Evolutionary conservation across 257 asterid species (phyloP), one percentile per base, ranked within the genome.

Genomic region (Craterostigma plantagineum): DNA sequence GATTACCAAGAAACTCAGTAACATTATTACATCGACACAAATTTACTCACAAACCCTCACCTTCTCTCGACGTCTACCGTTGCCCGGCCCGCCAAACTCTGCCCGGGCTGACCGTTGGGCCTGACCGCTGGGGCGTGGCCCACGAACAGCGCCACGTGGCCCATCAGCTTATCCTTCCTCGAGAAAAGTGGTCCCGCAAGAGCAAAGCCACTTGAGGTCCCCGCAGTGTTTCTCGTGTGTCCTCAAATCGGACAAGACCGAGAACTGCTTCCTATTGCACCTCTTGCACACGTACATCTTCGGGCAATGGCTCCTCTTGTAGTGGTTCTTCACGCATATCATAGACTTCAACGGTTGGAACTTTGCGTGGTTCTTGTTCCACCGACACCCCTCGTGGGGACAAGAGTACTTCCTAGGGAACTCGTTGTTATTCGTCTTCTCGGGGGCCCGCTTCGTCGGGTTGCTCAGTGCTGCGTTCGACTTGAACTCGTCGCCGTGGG

Each of bases 221-320:
- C 94, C 90, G 18, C 94, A 81, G 54, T 81, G 94, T 75, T 81
- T 81, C 65, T 75, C 87, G 42, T 81, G 94, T 1, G 90, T 77
- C 57, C 79, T 45, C 41, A 81, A 38, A 58, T 81, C 94, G 38
- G 94, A 75, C 10, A 81, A 40, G 49, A 81, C 92, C 0, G 94
- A 75, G 69, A 75, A 81, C 7, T 67, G 70, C 63, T 81, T 81
- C 56, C 48, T 50, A 16, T 42, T 67, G 55, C 92, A 81, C 10
- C 81, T 41, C 44, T 75, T 77, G 73, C 94, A 77, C 10, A 72
- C 68, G 43, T 77, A 81, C 81, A 77, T 70, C 65, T 81, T 81
- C 0, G 94, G 92, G 34, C 94, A 81, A 42, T 81, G 94, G 73
- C 77, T 77, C 16, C 94, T 63, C 63, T 60, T 74, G 71, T 71